Percentiles rank a stretch among this genome's conserved stretches.
Evolutionary conservation across 1,139 yeast species (phyloP).

Genomic region (Arxiozyma bovina): DNA sequence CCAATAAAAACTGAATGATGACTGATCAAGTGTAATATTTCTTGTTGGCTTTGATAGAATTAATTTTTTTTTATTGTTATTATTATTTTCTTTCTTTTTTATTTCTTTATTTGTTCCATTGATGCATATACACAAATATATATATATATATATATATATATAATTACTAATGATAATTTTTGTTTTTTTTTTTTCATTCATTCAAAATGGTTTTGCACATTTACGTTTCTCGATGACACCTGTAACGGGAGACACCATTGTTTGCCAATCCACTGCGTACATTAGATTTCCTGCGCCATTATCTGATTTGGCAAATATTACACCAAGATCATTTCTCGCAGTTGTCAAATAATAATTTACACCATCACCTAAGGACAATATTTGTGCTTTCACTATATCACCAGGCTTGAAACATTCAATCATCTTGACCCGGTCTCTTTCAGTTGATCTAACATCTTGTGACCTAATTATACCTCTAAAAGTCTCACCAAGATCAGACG

Average conservation of each 20-base stretch:
- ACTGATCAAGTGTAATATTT: background rate
- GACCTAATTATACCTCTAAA: constrained; percentile 82
- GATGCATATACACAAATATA: background rate
- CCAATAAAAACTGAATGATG: constrained; percentile 6
- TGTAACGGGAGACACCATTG: constrained; percentile 74
- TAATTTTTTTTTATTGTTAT: no score
- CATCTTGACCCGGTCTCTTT: constrained; percentile 77
- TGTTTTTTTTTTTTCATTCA: background rate
- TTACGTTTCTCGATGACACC: constrained; percentile 76
- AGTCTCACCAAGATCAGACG: constrained; percentile 77
- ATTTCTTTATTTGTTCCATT: background rate
- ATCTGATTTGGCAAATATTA: constrained; percentile 69
- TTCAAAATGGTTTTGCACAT: constrained; percentile 78
- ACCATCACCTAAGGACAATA: constrained; percentile 88
- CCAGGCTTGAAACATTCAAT: constrained; percentile 82
- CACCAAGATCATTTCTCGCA: constrained; percentile 87
- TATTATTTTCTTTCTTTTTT: background rate
- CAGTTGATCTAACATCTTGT: constrained; percentile 86
- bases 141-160: constrained; percentile 1
- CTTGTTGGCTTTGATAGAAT: background rate
- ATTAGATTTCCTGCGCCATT: constrained; percentile 69
- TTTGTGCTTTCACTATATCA: constrained; percentile 77
- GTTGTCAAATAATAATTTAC: constrained; percentile 82
- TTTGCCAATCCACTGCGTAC: constrained; percentile 94
- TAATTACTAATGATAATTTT: background rate